Conservation (phyloP, 2,329 filamentous ascomycete genomes). For the Exophiala oligosperma region DNA sequence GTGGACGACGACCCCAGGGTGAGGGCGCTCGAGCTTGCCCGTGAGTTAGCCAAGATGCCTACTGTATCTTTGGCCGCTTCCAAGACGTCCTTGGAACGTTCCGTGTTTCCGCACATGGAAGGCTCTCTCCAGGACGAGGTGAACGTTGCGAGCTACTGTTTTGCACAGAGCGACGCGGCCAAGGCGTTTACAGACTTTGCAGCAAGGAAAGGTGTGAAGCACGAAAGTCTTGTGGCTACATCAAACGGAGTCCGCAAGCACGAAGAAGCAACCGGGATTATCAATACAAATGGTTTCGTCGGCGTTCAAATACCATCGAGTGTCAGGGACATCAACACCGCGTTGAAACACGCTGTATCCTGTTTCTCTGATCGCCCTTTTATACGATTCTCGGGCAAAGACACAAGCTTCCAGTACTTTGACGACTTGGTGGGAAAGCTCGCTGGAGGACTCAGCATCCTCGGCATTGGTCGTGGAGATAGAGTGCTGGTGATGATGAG, state of each 20-base stretch:
- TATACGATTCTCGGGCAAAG: slow-evolving; percentile 4
- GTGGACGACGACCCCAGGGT: slow-evolving; percentile 15
- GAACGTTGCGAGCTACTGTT: slow-evolving; percentile 16
- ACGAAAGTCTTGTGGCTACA: not conserved
- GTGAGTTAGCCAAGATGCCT: slow-evolving; percentile 13
- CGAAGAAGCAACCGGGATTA: not conserved
- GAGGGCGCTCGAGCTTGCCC: slow-evolving; percentile 11
- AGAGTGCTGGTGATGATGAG: slow-evolving; percentile 16
- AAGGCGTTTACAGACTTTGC: slow-evolving; percentile 14
- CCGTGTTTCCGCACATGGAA: slow-evolving; percentile 15
- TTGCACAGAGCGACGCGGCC: slow-evolving; percentile 16
- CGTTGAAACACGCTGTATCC: slow-evolving; percentile 6
- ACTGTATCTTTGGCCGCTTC: slow-evolving; percentile 4
- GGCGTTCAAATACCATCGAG: too few relatives aligned
- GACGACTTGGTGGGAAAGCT: slow-evolving; percentile 2
- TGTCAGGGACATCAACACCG: slow-evolving; percentile 9
- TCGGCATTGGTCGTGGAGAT: slow-evolving; percentile 6
- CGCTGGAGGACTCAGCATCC: slow-evolving; percentile 7
- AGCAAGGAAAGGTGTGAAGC: not conserved
- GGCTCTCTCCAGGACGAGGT: slow-evolving; percentile 10
- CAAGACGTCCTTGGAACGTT: slow-evolving; percentile 12
- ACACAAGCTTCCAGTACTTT: slow-evolving; percentile 2
- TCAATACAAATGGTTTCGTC: not conserved
- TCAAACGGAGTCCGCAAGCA: not conserved
- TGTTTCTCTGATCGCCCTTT: slow-evolving; percentile 3